Evolutionary conservation across 371 early-diverging fungal species (phyloP), one percentile per base, ranked within the genome.

Genomic region (Amoeboradix gromovi): DNA sequence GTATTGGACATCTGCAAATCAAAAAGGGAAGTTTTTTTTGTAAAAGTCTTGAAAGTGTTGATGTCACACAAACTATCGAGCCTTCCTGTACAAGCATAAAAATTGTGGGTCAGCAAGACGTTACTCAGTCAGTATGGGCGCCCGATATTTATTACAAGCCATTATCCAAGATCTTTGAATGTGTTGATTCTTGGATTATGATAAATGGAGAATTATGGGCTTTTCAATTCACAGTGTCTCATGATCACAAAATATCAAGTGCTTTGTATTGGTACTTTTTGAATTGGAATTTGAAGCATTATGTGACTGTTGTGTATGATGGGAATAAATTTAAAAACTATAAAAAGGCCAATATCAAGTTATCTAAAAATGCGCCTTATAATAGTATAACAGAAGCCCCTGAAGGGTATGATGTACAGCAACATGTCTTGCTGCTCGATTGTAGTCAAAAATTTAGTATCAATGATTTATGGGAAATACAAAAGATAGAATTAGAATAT

Each of bases 231-330:
- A 68, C 1, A 16, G 68, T 30, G 17, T 17, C 29, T 17, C 2
- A 17, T 16, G 17, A 17, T 68, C 68, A 68, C 30, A 30, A 30
- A 17, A 68, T 68, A 17, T 29, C 29, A 28, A 29, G 17, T 29
- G 29, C 68, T 30, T 28, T 68, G 68, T 68, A 30, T 27, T 68
- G 68, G 68, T 68, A 17, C 17, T 68, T 29, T 68, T 16, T 28
- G 30, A 68, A 68, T 30, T 68, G 17, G 29, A 68, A 68, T 68
- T 5, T 68, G 17, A 28, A 30, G 29, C 68, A 68, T 29, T 27
- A 68, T 68, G 68, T 68, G 12, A 68, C 68, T 28, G 68, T 68
- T 16, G 68, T 68, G 16, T 68, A 68, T 30, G 68, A 68, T 68
- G 17, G 30, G 29, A 17, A 30, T 29, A 68, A 68, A 30, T 68